These are phyloP conservation scores for Pelargonium myrrhifolium DNA, from an alignment of 441 rosid genomes.

Conservation along the genomic window DNA sequence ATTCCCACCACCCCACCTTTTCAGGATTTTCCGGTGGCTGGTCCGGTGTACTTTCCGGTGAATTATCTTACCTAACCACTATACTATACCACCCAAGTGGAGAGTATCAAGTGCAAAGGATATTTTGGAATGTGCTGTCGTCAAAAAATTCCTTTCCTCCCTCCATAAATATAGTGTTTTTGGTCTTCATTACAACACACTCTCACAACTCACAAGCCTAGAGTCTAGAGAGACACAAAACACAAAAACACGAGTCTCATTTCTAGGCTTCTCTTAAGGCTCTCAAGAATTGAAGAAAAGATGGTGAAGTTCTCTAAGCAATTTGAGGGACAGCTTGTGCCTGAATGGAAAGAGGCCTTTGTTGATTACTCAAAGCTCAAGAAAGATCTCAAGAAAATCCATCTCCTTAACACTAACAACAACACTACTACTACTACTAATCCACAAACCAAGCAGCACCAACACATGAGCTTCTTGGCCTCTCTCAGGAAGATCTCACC, in stretches of 20 bases:
- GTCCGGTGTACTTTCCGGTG: constrained; percentile 34
- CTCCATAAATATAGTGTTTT: constrained; percentile 41
- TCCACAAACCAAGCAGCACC: constrained; percentile 10
- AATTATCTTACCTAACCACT: constrained; percentile 26
- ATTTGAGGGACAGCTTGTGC: constrained; percentile 87
- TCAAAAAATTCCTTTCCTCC: constrained; percentile 29
- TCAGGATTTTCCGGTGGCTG: not conserved
- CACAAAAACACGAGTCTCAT: no score
- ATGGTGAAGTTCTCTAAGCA: constrained; percentile 92
- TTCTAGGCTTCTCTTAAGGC: constrained; percentile 2
- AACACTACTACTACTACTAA: no score
- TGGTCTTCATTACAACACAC: constrained; percentile 31
- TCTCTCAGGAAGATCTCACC: constrained; percentile 40
- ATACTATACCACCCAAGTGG: constrained; percentile 44
- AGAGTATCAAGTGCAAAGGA: constrained; percentile 37
- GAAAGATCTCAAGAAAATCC: constrained; percentile 65
- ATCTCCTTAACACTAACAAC: constrained; percentile 24
- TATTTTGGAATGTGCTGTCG: constrained; percentile 85
- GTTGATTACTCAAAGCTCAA: constrained; percentile 89
- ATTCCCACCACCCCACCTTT: not conserved
- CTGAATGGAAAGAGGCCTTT: constrained; percentile 98
- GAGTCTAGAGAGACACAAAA: not conserved
- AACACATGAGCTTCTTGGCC: constrained; percentile 27
- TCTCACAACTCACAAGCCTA: constrained; percentile 24
- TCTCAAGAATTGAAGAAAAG: constrained; percentile 3